A percentile compares a stretch with the other conserved stretches of the same genome.
Conservation (phyloP, 352 stramenopile species). For the Phytophthora meadii region DNA sequence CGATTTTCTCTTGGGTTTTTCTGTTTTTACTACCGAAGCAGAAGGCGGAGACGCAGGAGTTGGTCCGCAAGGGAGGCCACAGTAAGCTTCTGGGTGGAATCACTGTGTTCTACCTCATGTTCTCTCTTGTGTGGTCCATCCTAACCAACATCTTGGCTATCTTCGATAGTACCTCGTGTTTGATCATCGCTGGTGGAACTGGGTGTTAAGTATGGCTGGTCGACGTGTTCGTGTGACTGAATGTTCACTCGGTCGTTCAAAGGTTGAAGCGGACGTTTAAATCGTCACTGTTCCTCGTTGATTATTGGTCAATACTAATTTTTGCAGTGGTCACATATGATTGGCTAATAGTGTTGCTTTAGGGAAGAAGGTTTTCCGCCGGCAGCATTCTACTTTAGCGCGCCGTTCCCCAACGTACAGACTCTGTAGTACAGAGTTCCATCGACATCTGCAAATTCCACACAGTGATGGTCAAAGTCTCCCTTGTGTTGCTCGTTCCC, state of each 20-base stretch:
- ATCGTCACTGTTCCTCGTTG: too few species aligned
- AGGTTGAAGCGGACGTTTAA: too few species aligned
- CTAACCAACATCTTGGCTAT: constrained; percentile 55
- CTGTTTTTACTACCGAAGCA: constrained; percentile 40
- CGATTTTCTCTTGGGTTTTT: constrained; percentile 45
- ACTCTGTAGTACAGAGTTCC: too few species aligned
- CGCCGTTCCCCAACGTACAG: too few species aligned
- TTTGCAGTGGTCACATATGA: too few species aligned
- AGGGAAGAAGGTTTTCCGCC: too few species aligned
- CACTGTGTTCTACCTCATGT: constrained; percentile 43
- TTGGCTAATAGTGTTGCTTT: too few species aligned
- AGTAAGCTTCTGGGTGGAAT: constrained; percentile 40
- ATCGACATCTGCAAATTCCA: too few species aligned
- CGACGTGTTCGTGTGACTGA: background rate
- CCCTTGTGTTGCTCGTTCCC: too few species aligned
- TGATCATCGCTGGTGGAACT: constrained; percentile 47
- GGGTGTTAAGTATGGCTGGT: constrained; percentile 31
- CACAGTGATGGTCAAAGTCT: too few species aligned
- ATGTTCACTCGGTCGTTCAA: background rate
- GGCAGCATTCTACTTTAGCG: too few species aligned
- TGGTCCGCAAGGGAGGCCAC: constrained; percentile 36
- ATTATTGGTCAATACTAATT: too few species aligned
- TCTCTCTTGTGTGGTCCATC: constrained; percentile 41
- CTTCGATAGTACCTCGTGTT: constrained; percentile 44
- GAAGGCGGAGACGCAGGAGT: constrained; percentile 44